Evolutionary conservation across 2,329 filamentous ascomycete genomes (phyloP).

Genomic region (Talaromyces piceae): DNA sequence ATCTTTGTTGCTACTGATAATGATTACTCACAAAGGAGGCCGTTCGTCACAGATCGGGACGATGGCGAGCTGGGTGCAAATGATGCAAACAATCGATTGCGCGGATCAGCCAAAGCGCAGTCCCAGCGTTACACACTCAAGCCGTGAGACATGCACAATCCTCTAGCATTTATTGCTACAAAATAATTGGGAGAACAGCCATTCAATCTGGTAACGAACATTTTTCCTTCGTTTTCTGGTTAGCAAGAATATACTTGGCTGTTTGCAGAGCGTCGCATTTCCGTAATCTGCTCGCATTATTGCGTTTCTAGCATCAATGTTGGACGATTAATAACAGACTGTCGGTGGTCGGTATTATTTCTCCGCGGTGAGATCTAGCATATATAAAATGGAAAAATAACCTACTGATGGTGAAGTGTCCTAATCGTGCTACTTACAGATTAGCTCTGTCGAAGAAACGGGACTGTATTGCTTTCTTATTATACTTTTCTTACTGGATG

Average conservation of each 20-base stretch:
- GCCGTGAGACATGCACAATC: neutral
- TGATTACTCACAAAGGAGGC: neutral
- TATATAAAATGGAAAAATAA: neutral
- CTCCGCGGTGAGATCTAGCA: neutral
- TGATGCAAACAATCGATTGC: neutral
- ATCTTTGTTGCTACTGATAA: neutral
- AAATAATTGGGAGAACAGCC: neutral
- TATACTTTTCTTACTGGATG: neutral
- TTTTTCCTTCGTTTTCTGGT: neutral
- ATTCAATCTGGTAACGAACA: neutral
- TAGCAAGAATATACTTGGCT: neutral
- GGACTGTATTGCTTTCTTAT: neutral
- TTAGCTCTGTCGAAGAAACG: neutral
- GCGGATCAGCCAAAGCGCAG: neutral
- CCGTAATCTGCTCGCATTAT: constrained; percentile 1
- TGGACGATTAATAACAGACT: neutral
- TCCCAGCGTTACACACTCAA: neutral
- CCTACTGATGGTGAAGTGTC: neutral
- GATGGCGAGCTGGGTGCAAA: constrained; percentile 5
- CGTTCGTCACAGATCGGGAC: neutral
- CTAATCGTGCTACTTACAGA: neutral
- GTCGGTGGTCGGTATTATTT: neutral
- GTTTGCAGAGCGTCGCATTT: neutral
- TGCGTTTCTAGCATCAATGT: neutral
- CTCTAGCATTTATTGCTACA: neutral